Evolutionary conservation across 2,329 filamentous ascomycete species (phyloP).

Genomic region (Curvularia verruculosa): DNA sequence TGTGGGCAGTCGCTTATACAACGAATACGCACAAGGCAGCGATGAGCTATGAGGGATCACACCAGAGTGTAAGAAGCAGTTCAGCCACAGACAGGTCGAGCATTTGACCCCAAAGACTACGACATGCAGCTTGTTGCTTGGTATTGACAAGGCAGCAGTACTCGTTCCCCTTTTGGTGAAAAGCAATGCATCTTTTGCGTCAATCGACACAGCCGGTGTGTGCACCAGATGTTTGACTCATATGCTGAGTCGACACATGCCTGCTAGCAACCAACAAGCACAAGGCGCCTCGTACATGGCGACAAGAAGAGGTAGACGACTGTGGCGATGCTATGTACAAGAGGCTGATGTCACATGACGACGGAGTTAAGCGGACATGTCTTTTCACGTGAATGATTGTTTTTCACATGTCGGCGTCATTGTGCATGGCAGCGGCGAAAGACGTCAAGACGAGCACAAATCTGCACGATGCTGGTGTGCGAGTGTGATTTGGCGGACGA

Average conservation of each 20-base stretch:
- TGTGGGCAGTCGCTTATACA: neutral
- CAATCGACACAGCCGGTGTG: neutral
- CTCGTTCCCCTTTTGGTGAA: neutral
- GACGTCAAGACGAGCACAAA: constrained; percentile 17
- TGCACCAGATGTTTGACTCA: neutral
- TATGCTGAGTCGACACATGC: constrained; percentile 9
- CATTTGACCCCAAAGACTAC: neutral
- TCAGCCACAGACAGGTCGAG: neutral
- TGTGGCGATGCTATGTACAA: constrained; percentile 17
- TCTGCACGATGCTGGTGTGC: constrained; percentile 9
- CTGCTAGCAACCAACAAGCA: constrained; percentile 24
- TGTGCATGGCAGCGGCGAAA: constrained; percentile 33
- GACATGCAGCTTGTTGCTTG: neutral
- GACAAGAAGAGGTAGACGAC: constrained; percentile 26
- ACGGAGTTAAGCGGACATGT: constrained; percentile 35
- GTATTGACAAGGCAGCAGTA: neutral
- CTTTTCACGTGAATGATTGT: constrained; percentile 25
- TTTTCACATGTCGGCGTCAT: constrained; percentile 31
- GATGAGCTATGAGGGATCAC: neutral
- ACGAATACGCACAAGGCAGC: neutral
- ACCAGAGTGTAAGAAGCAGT: neutral
- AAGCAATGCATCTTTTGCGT: neutral
- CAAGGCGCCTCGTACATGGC: neutral
- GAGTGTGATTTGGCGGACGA: constrained; percentile 3
- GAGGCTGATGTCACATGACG: constrained; percentile 28